These are phyloP conservation scores for Sporothrix luriei DNA, from an alignment of 2,329 filamentous ascomycete species.

Conservation along the genomic window DNA sequence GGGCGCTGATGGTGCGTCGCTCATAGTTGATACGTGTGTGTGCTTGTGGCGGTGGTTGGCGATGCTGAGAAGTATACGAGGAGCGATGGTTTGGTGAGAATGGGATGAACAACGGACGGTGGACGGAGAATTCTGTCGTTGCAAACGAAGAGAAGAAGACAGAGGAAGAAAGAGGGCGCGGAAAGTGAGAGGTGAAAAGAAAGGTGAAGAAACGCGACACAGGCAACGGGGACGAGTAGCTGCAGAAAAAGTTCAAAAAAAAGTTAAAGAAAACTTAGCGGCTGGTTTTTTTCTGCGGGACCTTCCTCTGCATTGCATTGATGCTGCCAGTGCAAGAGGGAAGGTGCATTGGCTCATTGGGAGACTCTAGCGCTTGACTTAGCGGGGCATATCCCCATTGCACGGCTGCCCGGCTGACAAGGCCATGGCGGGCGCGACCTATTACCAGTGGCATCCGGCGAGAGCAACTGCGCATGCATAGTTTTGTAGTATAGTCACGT, in stretches of 20 bases:
- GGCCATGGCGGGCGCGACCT: background rate
- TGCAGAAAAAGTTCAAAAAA: constrained; percentile 23
- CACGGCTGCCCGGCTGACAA: no score
- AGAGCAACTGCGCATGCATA: background rate
- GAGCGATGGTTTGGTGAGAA: background rate
- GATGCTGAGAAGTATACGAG: background rate
- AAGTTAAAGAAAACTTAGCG: constrained; percentile 30
- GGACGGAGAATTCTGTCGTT: background rate
- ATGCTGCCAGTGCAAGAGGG: background rate
- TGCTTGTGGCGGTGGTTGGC: background rate
- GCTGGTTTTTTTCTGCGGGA: constrained; percentile 29
- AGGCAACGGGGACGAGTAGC: constrained; percentile 18
- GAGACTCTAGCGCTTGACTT: background rate
- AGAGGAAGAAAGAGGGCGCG: background rate
- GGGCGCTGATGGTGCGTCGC: constrained; percentile 36
- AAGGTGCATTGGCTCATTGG: constrained; percentile 9
- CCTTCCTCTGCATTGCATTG: constrained; percentile 2
- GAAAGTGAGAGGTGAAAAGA: constrained; percentile 1
- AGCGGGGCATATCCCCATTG: constrained; percentile 1
- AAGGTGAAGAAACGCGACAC: constrained; percentile 23
- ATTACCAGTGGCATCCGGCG: constrained; percentile 14
- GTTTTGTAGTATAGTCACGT: background rate
- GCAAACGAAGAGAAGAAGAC: background rate
- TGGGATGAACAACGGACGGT: background rate
- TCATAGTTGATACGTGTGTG: constrained; percentile 35